Percentiles rank a stretch among this genome's conserved stretches.
Conservation (phyloP, 2,329 filamentous ascomycete species). For the Berkeleyomyces rouxiae region DNA sequence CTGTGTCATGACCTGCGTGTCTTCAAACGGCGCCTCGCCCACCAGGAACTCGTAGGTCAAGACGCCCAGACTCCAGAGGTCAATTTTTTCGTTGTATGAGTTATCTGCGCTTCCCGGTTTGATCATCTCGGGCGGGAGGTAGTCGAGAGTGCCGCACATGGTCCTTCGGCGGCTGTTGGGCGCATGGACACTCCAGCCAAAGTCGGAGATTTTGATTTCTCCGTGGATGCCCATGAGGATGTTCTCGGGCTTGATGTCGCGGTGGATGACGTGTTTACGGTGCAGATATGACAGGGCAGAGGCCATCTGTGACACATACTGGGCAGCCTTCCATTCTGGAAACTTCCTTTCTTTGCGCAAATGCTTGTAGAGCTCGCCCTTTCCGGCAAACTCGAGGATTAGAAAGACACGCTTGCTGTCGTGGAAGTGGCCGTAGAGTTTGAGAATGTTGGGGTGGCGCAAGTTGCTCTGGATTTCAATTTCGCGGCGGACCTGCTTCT, state of each 20-base stretch:
- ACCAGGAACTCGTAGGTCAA: constrained; percentile 93
- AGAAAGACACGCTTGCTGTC: constrained; percentile 77
- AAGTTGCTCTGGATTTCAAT: constrained; percentile 84
- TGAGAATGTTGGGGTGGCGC: constrained; percentile 69
- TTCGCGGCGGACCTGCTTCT: constrained; percentile 75
- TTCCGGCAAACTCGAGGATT: constrained; percentile 72
- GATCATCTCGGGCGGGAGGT: constrained; percentile 96
- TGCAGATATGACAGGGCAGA: constrained; percentile 78
- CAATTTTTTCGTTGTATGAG: constrained; percentile 88
- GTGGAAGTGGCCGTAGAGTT: constrained; percentile 76
- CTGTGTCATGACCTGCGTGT: constrained; percentile 87
- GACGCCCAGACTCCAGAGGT: constrained; percentile 89
- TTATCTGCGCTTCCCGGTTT: constrained; percentile 65
- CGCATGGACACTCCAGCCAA: constrained; percentile 95
- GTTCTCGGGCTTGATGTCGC: constrained; percentile 96
- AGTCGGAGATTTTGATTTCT: constrained; percentile 97
- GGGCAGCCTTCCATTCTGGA: constrained; percentile 70
- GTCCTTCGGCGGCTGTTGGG: constrained; percentile 87
- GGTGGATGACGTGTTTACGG: constrained; percentile 93
- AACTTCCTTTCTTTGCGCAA: constrained; percentile 63
- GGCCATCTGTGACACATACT: constrained; percentile 85
- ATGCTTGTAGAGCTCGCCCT: constrained; percentile 79
- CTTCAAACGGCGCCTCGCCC: constrained; percentile 92
- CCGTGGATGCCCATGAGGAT: constrained; percentile 92
- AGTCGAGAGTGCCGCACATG: constrained; percentile 94